phyloP scores from a whole-genome alignment of 1,139 yeast genomes.

The Arxiozyma slooffiae region DNA sequence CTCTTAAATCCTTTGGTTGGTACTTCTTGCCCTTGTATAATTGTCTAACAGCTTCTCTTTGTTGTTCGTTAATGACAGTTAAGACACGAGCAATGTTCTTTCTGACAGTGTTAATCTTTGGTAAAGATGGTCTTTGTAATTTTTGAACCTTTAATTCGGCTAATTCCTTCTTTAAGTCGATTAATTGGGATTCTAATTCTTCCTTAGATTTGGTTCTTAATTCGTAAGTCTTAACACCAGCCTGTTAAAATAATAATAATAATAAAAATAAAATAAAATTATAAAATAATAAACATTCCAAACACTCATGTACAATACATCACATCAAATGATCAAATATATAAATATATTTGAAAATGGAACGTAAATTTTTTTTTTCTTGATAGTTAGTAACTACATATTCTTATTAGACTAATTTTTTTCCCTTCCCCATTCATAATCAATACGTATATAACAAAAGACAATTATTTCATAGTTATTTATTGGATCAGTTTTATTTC shows the following conservation, averaged over 20 bases:
- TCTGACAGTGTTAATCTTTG: constrained; percentile 95
- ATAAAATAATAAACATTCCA: background rate
- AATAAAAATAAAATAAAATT: background rate
- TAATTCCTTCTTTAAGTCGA: constrained; percentile 95
- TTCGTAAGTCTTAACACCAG: constrained; percentile 93
- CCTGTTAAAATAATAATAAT: constrained; percentile 32
- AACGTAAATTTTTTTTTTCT: background rate
- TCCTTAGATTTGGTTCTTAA: constrained; percentile 97
- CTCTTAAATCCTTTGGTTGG: constrained; percentile 98
- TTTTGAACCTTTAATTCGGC: constrained; percentile 96
- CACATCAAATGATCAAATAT: background rate
- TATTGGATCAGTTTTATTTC: background rate
- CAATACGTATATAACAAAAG: background rate
- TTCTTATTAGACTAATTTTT: background rate
- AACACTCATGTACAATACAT: too few species aligned
- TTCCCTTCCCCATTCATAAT: too few species aligned
- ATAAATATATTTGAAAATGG: background rate
- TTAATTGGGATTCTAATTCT: constrained; percentile 89
- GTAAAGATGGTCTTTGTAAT: constrained; percentile 82
- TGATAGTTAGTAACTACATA: background rate
- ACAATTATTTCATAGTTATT: background rate
- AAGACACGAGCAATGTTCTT: constrained; percentile 98
- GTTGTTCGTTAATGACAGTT: constrained; percentile 94
- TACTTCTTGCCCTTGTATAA: constrained; percentile 95
- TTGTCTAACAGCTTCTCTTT: constrained; percentile 93